Evolutionary conservation across 2,329 filamentous ascomycete species (phyloP).

Genomic region (Paecilomyces variotii): DNA sequence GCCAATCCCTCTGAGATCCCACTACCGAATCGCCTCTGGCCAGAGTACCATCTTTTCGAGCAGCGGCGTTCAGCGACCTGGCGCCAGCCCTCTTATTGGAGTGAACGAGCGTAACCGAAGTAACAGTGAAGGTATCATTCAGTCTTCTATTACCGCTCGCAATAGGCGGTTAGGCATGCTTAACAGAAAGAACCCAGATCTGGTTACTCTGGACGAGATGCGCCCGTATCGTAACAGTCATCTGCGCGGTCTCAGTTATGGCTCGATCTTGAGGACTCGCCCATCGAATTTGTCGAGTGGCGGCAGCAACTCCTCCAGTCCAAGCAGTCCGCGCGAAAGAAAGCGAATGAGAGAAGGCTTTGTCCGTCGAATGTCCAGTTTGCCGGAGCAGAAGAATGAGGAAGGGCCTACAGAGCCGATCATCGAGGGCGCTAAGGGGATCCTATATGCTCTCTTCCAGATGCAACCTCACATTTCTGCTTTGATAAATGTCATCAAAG

Average conservation of each 20-base stretch:
- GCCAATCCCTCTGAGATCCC: slow-evolving; percentile 71
- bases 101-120: slow-evolving; percentile 54
- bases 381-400: slow-evolving; percentile 48
- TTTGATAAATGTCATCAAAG: slow-evolving; percentile 40
- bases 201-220: slow-evolving; percentile 46
- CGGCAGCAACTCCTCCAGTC: slow-evolving; percentile 35
- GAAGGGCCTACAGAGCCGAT: slow-evolving; percentile 41
- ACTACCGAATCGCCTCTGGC: slow-evolving; percentile 55
- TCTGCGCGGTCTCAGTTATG: slow-evolving; percentile 51
- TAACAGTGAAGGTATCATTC: slow-evolving; percentile 54
- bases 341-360: slow-evolving; percentile 35
- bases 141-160: slow-evolving; percentile 37
- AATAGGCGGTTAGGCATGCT: slow-evolving; percentile 55
- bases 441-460: slow-evolving; percentile 48
- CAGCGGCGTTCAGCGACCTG: slow-evolving; percentile 55
- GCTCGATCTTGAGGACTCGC: slow-evolving; percentile 41
- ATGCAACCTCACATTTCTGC: slow-evolving; percentile 40
- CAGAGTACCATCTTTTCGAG: slow-evolving; percentile 28
- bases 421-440: slow-evolving; percentile 48
- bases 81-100: slow-evolving; percentile 62
- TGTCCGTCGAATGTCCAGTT: slow-evolving; percentile 47
- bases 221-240: slow-evolving; percentile 46
- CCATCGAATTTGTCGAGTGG: slow-evolving; percentile 23
- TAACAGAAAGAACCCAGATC: slow-evolving; percentile 47
- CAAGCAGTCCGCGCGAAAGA: slow-evolving; percentile 36